phyloP scores from a whole-genome alignment of 2,329 filamentous ascomycete species.

The Plenodomus lindquistii region DNA sequence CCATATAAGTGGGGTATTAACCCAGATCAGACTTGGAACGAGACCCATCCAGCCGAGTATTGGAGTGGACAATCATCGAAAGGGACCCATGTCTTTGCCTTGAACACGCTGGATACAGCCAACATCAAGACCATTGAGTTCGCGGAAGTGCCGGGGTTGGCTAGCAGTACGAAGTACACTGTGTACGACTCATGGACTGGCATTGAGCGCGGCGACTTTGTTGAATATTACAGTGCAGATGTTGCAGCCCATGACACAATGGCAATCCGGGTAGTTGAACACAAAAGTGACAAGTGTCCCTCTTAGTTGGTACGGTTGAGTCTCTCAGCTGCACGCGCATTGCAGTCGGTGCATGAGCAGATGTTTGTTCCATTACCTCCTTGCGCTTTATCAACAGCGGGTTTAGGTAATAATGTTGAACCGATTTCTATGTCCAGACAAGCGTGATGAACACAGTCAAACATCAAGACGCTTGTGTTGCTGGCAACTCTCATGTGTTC shows the following conservation, averaged over 20 bases:
- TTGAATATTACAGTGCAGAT: constrained; percentile 6
- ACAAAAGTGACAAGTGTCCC: too few relatives aligned
- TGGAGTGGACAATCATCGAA: constrained; percentile 29
- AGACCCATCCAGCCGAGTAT: constrained; percentile 31
- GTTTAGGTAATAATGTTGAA: too few relatives aligned
- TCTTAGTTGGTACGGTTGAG: too few relatives aligned
- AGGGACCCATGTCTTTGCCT: constrained; percentile 29
- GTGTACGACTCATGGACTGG: constrained; percentile 28
- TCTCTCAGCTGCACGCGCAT: too few relatives aligned
- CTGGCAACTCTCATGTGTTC: too few relatives aligned
- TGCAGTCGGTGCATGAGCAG: too few relatives aligned
- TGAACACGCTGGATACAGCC: constrained; percentile 26
- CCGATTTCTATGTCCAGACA: too few relatives aligned
- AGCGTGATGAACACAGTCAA: too few relatives aligned
- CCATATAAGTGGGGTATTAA: constrained; percentile 56
- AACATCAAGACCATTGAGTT: constrained; percentile 19
- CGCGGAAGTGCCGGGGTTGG: constrained; percentile 25
- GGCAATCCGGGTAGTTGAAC: constrained; percentile 4
- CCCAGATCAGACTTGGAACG: constrained; percentile 55
- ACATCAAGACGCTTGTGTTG: too few relatives aligned
- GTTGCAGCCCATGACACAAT: constrained; percentile 23
- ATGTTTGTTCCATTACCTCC: too few relatives aligned
- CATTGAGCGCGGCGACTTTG: constrained; percentile 13
- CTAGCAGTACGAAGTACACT: constrained; percentile 11
- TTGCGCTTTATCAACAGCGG: too few relatives aligned